These are phyloP conservation scores for Galeopsis tetrahit DNA, from an alignment of 257 asterid genomes.

Conservation along the genomic window DNA sequence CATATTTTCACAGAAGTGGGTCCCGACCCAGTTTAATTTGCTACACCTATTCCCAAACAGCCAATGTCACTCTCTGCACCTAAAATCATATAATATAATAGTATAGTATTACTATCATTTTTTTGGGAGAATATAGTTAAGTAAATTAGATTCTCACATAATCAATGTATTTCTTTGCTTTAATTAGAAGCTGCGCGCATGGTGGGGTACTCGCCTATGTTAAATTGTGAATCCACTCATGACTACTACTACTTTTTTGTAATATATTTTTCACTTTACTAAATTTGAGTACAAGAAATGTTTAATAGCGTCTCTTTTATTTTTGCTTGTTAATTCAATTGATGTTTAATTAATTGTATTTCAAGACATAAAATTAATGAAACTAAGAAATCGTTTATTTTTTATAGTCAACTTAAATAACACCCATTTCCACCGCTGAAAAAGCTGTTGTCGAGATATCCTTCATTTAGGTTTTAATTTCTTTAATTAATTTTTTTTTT, in stretches of 20 bases:
- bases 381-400: too few species aligned
- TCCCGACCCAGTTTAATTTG: not conserved
- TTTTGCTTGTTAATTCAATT: too few species aligned
- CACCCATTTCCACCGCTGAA: conserved; percentile 11
- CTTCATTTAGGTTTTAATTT: not conserved
- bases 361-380: too few species aligned
- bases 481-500: not conserved
- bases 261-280: not conserved
- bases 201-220: too few species aligned
- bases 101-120: not conserved
- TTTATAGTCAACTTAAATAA: not conserved
- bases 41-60: not conserved
- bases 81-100: not conserved
- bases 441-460: not conserved
- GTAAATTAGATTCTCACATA: not conserved
- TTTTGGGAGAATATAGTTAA: not conserved
- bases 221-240: not conserved
- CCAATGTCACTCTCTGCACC: conserved; percentile 1
- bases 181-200: not conserved
- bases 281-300: not conserved
- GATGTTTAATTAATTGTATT: too few species aligned
- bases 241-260: not conserved
- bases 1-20: conserved; percentile 14
- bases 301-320: too few species aligned
- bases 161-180: not conserved